These are phyloP conservation scores for Brettanomyces custersianus DNA, from an alignment of 805 yeast species.

Conservation along the genomic window DNA sequence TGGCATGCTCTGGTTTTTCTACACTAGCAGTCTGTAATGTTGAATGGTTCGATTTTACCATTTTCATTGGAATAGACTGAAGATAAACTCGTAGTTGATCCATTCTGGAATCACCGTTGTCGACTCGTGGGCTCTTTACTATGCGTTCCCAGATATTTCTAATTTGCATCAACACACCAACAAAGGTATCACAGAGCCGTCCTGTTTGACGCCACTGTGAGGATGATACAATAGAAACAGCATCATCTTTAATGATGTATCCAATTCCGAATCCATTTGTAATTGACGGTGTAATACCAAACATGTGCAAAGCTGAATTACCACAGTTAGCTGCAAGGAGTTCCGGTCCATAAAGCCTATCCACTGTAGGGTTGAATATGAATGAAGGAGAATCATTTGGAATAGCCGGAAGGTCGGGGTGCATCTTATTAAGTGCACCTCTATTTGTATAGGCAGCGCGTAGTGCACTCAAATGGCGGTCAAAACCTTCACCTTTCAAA, in stretches of 20 bases:
- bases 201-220: slow-evolving; percentile 55
- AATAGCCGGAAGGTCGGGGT: slow-evolving; percentile 31
- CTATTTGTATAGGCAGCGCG: slow-evolving; percentile 45
- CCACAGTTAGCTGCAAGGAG: slow-evolving; percentile 46
- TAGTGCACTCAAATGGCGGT: slow-evolving; percentile 61
- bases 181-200: slow-evolving; percentile 44
- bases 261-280: slow-evolving; percentile 54
- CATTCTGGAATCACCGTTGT: slow-evolving; percentile 5
- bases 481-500: slow-evolving; percentile 59
- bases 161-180: slow-evolving; percentile 40
- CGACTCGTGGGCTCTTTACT: slow-evolving; percentile 6
- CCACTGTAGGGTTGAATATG: slow-evolving; percentile 33
- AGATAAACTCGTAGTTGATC: slow-evolving; percentile 18
- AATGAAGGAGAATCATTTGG: slow-evolving; percentile 28
- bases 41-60: slow-evolving; percentile 23
- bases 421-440: slow-evolving; percentile 35
- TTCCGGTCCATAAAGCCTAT: slow-evolving; percentile 28
- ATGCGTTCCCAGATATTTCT: slow-evolving; percentile 26
- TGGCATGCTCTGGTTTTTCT: slow-evolving; percentile 3
- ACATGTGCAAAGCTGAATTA: slow-evolving; percentile 47
- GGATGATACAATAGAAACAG: slow-evolving; percentile 40
- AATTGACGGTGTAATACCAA: slow-evolving; percentile 53
- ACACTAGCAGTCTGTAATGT: slow-evolving; percentile 5
- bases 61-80: slow-evolving; percentile 25
- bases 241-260: slow-evolving; percentile 43